Evolutionary conservation across 768 basidiomycete species (phyloP), one percentile per base, ranked within the genome.

Genomic region (Leccinum obscurum): DNA sequence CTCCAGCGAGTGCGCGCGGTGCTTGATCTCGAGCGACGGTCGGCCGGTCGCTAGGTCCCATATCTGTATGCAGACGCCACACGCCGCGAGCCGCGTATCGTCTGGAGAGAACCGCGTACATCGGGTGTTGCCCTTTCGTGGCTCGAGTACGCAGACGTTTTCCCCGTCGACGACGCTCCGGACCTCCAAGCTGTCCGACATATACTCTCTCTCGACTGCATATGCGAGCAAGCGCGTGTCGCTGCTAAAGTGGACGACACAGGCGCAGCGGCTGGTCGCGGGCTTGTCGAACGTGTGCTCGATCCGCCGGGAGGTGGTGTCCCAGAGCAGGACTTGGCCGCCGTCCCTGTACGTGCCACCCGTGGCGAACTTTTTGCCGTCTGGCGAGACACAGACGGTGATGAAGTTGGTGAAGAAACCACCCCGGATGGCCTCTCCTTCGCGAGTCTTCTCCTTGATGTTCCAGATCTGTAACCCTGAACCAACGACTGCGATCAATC

Each of bases 401-500:
- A 62, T 60, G 49, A 67, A 68, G 56, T 67, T 67, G 51, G 68
- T 70, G 68, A 67, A 68, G 62, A 68, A 68, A 13, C 67, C 68
- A 9, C 62, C 52, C 0, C 67, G 67, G 60, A 68, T 68, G 49
- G 14, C 53, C 44, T 68, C 67, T 37, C 67, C 67, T 30, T 64
- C 65, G 14, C 67, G 65, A 26, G 46, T 60, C 11, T 58, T 68
- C n/a, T 67, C 58, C 17, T 58, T 59, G 54, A 68, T 60, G 56
- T 70, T 70, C 67, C 67, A 68, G 46, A 68, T 62, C 62, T 68
- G 67, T 44, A 68, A 52, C 52, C 67, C 67, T 61, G 67, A 67
- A 28, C 67, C 67, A 20, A 70, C 65, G 65, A 68, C 60, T 4
- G 68, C 67, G 20, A 68, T 68, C 26, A 68, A 64, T 60, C 65